Base-by-base conservation (phyloP, 2,329 filamentous ascomycete genomes). In the Apiospora aurea region DNA sequence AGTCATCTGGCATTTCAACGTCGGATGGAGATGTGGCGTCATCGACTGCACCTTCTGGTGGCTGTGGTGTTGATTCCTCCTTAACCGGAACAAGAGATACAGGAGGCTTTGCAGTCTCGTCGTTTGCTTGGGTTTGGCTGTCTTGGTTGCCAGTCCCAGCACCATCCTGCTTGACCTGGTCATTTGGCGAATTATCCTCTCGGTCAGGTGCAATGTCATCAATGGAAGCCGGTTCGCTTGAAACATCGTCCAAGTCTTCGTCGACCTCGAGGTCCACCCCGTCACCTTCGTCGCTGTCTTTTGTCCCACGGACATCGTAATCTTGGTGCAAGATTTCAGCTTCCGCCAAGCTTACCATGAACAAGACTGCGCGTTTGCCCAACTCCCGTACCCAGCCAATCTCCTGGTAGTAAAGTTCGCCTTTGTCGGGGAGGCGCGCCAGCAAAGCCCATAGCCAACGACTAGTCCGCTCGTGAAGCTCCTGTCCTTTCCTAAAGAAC, bases 401-500 rank as follows among this genome's bases (percentile, higher is more conserved):
- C 78, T 96, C 93, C 61, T 90, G 88, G 74, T 94, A 92, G 73
- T 90, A 89, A 80, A 98, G 84, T 80, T 93, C 91, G 1, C 94
- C 94, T 13, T 90, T 84, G 47, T 94, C 93, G 0, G 93, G 91
- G 72, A 96, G 87, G 72, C 91, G 88, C 2, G 93, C 94, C 64
- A 98, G 85, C 72, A 97, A 82, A 0, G 92, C 91, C 95, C 95
- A 98, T 4, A 94, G 85, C 96, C 96, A 98, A 21, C 90, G 87
- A 73, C 94, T 95, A 5, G 93, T 90, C 67, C 91, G 88, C 76
- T 89, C 87, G 38, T 89, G 85, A 43, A 94, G 84, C 43, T 87
- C 86, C 29, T 85, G 82, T n/a, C 88, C 88, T 69, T 87, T 87
- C 66, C 87, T 87, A 70, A 92, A 87, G 69, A 93, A 89, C 73